These are phyloP conservation scores for Hypoxylon sp. DNA, from an alignment of 2,329 filamentous ascomycete species.

Conservation along the genomic window DNA sequence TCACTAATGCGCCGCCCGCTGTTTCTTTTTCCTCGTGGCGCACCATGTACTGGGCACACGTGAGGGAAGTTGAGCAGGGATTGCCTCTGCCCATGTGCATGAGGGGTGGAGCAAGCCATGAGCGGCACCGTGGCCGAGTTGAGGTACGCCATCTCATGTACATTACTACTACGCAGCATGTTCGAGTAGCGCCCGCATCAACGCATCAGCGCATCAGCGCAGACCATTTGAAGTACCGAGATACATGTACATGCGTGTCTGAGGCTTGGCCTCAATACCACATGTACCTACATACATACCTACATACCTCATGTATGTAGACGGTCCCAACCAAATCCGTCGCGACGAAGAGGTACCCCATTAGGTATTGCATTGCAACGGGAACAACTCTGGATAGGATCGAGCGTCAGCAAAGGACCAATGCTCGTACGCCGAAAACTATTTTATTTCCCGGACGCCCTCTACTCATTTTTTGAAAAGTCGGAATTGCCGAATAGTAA, in stretches of 20 bases:
- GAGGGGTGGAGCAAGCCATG: constrained; percentile 47
- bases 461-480: constrained; percentile 11
- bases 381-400: constrained; percentile 34
- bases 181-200: background rate
- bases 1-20: constrained; percentile 39
- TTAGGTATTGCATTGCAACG: constrained; percentile 14
- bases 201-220: background rate
- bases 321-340: constrained; percentile 4
- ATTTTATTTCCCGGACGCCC: constrained; percentile 14
- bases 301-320: background rate
- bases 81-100: constrained; percentile 48
- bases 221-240: constrained; percentile 10
- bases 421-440: constrained; percentile 7
- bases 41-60: constrained; percentile 46
- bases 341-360: constrained; percentile 19
- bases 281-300: background rate
- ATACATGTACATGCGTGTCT: constrained; percentile 32
- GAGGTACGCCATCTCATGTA: constrained; percentile 42
- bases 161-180: background rate
- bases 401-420: constrained; percentile 36
- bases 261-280: constrained; percentile 16
- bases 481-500: constrained; percentile 33
- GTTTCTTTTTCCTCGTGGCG: constrained; percentile 50
- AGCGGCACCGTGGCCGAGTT: constrained; percentile 50
- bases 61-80: constrained; percentile 42